Evolutionary conservation across 225 moss, liverwort and hornwort genomes (phyloP).

Genomic region (Takakia lepidozioides): DNA sequence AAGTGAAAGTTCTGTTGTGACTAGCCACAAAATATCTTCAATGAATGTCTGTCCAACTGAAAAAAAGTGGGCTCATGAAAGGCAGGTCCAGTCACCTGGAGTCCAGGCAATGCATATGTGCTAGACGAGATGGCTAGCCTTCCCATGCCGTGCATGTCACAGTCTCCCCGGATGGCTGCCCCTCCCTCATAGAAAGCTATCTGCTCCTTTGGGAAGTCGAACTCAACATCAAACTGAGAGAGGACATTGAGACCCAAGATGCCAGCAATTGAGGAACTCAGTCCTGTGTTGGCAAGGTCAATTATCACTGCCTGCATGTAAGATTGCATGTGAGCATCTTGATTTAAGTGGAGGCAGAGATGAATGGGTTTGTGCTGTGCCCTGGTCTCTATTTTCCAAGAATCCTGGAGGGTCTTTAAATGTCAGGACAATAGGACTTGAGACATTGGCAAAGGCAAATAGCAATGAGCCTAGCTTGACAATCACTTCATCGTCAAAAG

Average conservation of each 20-base stretch:
- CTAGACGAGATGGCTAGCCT: constrained; percentile 61
- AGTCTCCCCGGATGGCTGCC: constrained; percentile 61
- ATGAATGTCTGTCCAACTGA: too few relatives aligned
- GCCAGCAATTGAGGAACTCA: constrained; percentile 79
- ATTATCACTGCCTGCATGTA: constrained; percentile 67
- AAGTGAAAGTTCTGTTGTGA: too few relatives aligned
- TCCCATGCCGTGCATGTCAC: constrained; percentile 61
- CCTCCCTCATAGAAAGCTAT: constrained; percentile 59
- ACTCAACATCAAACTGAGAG: constrained; percentile 87
- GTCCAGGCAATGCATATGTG: constrained; percentile 31
- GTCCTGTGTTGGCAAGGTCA: constrained; percentile 71
- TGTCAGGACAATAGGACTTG: too few relatives aligned
- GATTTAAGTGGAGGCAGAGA: neutral
- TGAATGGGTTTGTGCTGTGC: neutral
- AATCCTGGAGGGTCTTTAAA: too few relatives aligned
- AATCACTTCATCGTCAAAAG: too few relatives aligned
- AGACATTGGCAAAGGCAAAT: too few relatives aligned
- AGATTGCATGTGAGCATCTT: too few relatives aligned
- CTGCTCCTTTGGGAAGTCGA: constrained; percentile 65
- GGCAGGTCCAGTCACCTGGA: constrained; percentile 15
- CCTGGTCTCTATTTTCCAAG: too few relatives aligned
- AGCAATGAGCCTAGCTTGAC: too few relatives aligned
- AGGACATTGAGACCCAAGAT: constrained; percentile 80
- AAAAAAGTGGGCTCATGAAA: too few relatives aligned
- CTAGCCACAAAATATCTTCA: too few relatives aligned